A percentile compares a stretch with the other conserved stretches of the same genome.
These are phyloP conservation scores for Ophiognomonia clavigignenti-juglandacearum DNA, from an alignment of 2,329 filamentous ascomycete species.

Conservation along the genomic window DNA sequence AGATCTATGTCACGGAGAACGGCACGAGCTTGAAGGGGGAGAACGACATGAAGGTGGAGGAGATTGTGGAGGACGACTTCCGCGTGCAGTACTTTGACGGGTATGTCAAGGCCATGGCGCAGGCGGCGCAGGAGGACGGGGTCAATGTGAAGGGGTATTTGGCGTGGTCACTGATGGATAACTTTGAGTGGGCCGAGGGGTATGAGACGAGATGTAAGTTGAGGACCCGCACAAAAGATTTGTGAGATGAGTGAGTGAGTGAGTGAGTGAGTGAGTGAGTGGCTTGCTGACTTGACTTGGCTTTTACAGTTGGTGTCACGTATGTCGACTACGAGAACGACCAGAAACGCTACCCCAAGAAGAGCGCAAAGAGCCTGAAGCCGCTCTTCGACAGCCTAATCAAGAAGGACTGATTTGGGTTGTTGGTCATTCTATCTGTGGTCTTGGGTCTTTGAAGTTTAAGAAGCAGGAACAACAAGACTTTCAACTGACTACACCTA, in stretches of 20 bases:
- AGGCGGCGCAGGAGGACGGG: constrained; percentile 65
- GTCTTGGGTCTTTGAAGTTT: neutral
- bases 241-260: too few species aligned
- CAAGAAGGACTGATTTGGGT: constrained; percentile 46
- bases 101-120: constrained; percentile 73
- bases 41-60: constrained; percentile 65
- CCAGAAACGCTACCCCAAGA: constrained; percentile 78
- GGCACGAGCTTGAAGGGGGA: constrained; percentile 81
- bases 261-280: too few species aligned
- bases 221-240: too few species aligned
- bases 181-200: constrained; percentile 90
- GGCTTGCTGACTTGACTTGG: constrained; percentile 28
- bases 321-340: constrained; percentile 77
- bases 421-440: constrained; percentile 10
- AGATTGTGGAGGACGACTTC: constrained; percentile 79
- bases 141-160: constrained; percentile 77
- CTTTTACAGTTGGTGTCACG: constrained; percentile 58
- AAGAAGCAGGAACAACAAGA: too few species aligned
- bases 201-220: constrained; percentile 62
- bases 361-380: constrained; percentile 70
- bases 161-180: constrained; percentile 86
- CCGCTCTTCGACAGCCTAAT: constrained; percentile 68
- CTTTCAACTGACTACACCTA: too few species aligned
- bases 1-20: constrained; percentile 86
- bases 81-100: constrained; percentile 72